Conservation (phyloP, 805 yeast genomes). For the Candida maltosa region DNA sequence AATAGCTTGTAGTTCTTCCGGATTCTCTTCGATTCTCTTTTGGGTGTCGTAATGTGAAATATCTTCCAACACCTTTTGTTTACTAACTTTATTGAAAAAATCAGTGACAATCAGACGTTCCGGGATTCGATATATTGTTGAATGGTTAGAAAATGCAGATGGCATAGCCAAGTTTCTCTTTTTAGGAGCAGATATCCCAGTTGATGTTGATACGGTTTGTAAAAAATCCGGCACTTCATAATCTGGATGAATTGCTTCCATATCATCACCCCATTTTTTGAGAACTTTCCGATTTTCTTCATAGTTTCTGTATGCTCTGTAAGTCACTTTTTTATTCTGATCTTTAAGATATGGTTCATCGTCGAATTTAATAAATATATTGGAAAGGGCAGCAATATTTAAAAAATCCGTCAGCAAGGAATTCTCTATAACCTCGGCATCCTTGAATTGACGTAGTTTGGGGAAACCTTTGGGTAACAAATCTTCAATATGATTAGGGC, state of each 20-base stretch:
- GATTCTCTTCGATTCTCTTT: slow-evolving; percentile 12
- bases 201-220: slow-evolving; percentile 16
- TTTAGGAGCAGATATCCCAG: slow-evolving; percentile 15
- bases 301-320: slow-evolving; percentile 9
- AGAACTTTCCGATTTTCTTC: slow-evolving; percentile 1
- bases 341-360: slow-evolving; percentile 30
- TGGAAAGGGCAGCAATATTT: slow-evolving; percentile 24
- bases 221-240: slow-evolving; percentile 29
- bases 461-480: slow-evolving; percentile 37
- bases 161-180: slow-evolving; percentile 10
- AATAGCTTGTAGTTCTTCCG: slow-evolving; percentile 18
- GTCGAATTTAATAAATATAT: slow-evolving; percentile 28
- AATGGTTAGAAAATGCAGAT: slow-evolving; percentile 19
- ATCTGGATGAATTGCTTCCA: slow-evolving; percentile 18
- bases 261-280: slow-evolving; percentile 10
- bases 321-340: slow-evolving; percentile 1
- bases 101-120: slow-evolving; percentile 68
- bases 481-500: slow-evolving; percentile 77
- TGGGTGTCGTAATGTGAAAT: slow-evolving; percentile 22
- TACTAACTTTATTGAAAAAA: slow-evolving; percentile 55
- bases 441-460: slow-evolving; percentile 45
- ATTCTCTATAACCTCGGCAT: slow-evolving; percentile 54
- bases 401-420: slow-evolving; percentile 33
- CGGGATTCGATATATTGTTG: slow-evolving; percentile 60
- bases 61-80: slow-evolving; percentile 19